A percentile compares a stretch with the other conserved stretches of the same genome.
phyloP scores from a whole-genome alignment of 805 yeast species.

The Metschnikowia baotianmanensis region DNA sequence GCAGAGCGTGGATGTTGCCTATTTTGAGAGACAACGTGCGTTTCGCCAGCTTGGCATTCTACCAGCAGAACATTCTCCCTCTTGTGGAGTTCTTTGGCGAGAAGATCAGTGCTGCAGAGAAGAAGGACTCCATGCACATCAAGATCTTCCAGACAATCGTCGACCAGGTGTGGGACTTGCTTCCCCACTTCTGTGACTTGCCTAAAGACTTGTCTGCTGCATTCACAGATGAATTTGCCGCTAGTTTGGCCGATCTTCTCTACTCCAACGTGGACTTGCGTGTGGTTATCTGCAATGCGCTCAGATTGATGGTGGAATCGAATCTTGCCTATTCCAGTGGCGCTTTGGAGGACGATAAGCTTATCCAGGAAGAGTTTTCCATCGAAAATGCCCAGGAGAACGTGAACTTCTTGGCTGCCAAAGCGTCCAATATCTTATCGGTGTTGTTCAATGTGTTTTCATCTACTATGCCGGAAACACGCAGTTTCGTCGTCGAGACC shows the following conservation, averaged over 20 bases:
- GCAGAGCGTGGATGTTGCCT: slow-evolving; percentile 95
- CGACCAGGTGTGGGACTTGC: slow-evolving; percentile 88
- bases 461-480: slow-evolving; percentile 80
- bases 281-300: slow-evolving; percentile 77
- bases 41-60: slow-evolving; percentile 65
- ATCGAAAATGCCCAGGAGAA: slow-evolving; percentile 52
- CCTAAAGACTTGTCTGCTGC: slow-evolving; percentile 68
- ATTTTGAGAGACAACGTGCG: slow-evolving; percentile 81
- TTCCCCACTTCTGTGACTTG: slow-evolving; percentile 86
- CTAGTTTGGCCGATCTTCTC: slow-evolving; percentile 65
- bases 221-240: slow-evolving; percentile 77
- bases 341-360: slow-evolving; percentile 51
- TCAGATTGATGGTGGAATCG: slow-evolving; percentile 75
- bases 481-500: slow-evolving; percentile 83
- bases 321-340: slow-evolving; percentile 63
- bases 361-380: slow-evolving; percentile 63
- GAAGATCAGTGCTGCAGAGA: slow-evolving; percentile 41
- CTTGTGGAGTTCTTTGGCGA: slow-evolving; percentile 52
- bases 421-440: slow-evolving; percentile 74
- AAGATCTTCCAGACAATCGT: slow-evolving; percentile 82
- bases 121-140: slow-evolving; percentile 60
- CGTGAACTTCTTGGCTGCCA: slow-evolving; percentile 59
- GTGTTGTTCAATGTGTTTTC: slow-evolving; percentile 90
- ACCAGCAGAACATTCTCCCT: slow-evolving; percentile 64
- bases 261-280: slow-evolving; percentile 76